Evolutionary conservation across 2,329 filamentous ascomycete genomes (phyloP), one percentile per base, ranked within the genome.

Genomic region (Anisogramma anomala): DNA sequence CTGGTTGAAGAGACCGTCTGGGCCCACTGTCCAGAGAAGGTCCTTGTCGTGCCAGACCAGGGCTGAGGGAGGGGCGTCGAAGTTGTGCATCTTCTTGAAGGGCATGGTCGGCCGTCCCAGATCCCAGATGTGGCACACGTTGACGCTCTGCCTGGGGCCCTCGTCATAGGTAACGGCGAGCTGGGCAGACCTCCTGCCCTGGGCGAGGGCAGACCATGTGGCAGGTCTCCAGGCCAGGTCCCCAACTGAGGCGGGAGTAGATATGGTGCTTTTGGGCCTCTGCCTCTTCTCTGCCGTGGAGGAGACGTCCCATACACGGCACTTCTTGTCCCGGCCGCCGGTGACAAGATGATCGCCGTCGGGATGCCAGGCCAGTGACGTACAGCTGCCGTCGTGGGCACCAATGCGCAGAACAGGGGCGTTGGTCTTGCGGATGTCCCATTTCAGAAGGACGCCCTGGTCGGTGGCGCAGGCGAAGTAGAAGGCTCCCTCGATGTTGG

Each of bases 281-380:
- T 80, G 77, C 11, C 74, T 65, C 56, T 77, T 76, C 49, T 81
- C 76, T 13, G 71, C 74, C 6, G 64, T 67, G 38, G 63, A 65
- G 4, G 73, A 72, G 43, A 82, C 58, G 51, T 82, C 76, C 79
- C 79, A 83, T 5, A 82, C 72, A 50, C 78, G 67, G 28, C 77
- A 72, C 39, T 70, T 72, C 45, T 68, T 69, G 53, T 83, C 79
- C 48, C 70, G 63, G 6, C 77, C 77, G 4, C 71, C 76, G 48
- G 75, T 82, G 36, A 78, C 67, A 9, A 82, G 59, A 50, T 82
- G 76, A n/a, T 71, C 66, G 11, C 78, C 79, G 52, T 82, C 78
- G 0, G 75, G 73, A 49, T 83, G 79, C 79, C 79, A 83, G 3
- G 74, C 69, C 32, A 81, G 72, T 0, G 74, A 67, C 2, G 71